Conservation (phyloP, 768 basidiomycete genomes). For the Boletus sp. region DNA sequence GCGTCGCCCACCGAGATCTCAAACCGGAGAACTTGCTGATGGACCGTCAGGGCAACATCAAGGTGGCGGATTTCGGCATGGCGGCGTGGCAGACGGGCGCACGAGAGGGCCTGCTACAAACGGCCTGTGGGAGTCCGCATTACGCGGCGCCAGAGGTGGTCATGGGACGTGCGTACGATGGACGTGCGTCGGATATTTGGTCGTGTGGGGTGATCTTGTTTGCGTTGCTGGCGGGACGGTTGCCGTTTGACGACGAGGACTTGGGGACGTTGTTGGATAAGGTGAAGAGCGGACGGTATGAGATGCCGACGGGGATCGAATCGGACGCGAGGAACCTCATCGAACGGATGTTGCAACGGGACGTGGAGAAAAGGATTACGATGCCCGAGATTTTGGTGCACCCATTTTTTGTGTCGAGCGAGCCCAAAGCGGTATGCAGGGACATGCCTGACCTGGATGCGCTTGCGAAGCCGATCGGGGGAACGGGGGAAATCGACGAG, state of each 20-base stretch:
- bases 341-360: constrained; percentile 72
- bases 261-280: constrained; percentile 72
- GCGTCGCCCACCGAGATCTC: constrained; percentile 90
- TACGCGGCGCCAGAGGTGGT: constrained; percentile 94
- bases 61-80: constrained; percentile 98
- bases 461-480: constrained; percentile 66
- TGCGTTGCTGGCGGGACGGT: constrained; percentile 77
- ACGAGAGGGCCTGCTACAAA: constrained; percentile 58
- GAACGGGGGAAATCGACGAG: constrained; percentile 67
- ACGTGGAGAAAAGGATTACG: constrained; percentile 72
- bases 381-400: constrained; percentile 78
- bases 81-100: constrained; percentile 80
- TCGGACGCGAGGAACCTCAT: constrained; percentile 74
- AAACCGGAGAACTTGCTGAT: constrained; percentile 94
- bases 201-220: constrained; percentile 93
- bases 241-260: constrained; percentile 95
- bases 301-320: constrained; percentile 71
- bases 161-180: constrained; percentile 78
- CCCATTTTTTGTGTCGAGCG: constrained; percentile 67
- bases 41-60: constrained; percentile 81
- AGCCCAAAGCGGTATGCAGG: constrained; percentile 41
- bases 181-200: constrained; percentile 91
- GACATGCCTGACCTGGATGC: constrained; percentile 59
- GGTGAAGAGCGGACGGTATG: constrained; percentile 69
- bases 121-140: constrained; percentile 92